Evolutionary conservation across 2,329 filamentous ascomycete species (phyloP), one percentile per base, ranked within the genome.

Genomic region (Fusarium sp.): DNA sequence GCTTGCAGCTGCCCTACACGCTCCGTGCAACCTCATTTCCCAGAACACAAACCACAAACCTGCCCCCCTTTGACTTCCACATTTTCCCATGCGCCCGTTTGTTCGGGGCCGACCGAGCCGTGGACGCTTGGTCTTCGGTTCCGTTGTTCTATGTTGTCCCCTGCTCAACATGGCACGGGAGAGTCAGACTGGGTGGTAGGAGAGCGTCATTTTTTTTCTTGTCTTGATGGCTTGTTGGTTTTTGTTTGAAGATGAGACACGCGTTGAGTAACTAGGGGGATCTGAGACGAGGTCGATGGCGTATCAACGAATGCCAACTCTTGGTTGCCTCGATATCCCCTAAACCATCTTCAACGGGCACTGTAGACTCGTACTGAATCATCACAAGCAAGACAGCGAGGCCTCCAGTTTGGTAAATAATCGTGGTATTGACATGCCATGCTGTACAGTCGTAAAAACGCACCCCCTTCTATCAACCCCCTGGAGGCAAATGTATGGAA

Each of bases 391-490:
- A 52, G 47, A 18, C 25, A 27, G 42, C 42, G 47, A 52, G 47
- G 22, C 54, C 35, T 27, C 33, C 20, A 22, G 38, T 40, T 72
- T 71, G 52, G 50, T 40, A 68, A 73, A 71, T 64, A 69, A 66
- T 69, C 40, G 59, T 74, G 69, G 35, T 74, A 75, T 75, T 74
- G 72, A 63, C 69, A 65, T 73, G 72, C 61, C 69, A 65, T 74
- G 42, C 33, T 73, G 35, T 50, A 72, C 65, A 42, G 33, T 70
- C 58, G 20, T 65, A 65, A 57, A 74, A 63, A 67, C 71, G 71
- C 69, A 75, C 35, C 62, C 42, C 25, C 62, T 63, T 42, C 27
- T 42, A 59, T 56, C 57, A 38, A 63, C 59, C 57, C 63, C 25
- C 33, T 31, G 18, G 52, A 45, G 29, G 40, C 20, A 66, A 54